A percentile compares a stretch with the other conserved stretches of the same genome.
Conservation (phyloP, 441 rosid genomes). For the Gossypium davidsonii region DNA sequence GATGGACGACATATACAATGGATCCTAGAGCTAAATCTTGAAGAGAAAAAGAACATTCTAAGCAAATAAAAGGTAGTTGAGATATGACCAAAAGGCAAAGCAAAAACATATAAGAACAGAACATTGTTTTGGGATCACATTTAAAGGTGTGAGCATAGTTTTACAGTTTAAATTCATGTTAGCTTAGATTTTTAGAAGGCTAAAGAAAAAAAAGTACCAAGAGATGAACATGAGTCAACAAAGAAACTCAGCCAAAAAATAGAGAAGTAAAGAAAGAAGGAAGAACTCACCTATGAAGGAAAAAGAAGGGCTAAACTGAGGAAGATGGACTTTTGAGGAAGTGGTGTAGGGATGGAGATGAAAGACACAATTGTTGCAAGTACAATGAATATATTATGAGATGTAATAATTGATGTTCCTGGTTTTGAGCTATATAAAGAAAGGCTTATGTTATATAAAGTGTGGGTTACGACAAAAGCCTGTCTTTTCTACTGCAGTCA, state of each 20-base stretch:
- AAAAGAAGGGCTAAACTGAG: background rate
- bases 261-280: background rate
- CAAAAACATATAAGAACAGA: background rate
- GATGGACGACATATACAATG: background rate
- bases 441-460: background rate
- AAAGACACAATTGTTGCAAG: background rate
- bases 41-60: background rate
- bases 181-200: background rate
- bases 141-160: background rate
- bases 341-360: background rate
- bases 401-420: background rate
- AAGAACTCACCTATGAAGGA: conserved; percentile 9
- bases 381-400: background rate
- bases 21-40: background rate
- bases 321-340: conserved; percentile 2
- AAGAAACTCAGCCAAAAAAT: background rate
- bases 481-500: background rate
- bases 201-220: background rate
- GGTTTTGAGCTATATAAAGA: background rate
- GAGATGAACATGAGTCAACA: background rate
- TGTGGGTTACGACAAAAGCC: background rate
- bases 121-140: background rate
- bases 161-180: background rate
- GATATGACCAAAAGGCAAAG: background rate
- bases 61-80: background rate